Conservation (phyloP, 805 yeast species). For the Hanseniaspora clermontiae region DNA sequence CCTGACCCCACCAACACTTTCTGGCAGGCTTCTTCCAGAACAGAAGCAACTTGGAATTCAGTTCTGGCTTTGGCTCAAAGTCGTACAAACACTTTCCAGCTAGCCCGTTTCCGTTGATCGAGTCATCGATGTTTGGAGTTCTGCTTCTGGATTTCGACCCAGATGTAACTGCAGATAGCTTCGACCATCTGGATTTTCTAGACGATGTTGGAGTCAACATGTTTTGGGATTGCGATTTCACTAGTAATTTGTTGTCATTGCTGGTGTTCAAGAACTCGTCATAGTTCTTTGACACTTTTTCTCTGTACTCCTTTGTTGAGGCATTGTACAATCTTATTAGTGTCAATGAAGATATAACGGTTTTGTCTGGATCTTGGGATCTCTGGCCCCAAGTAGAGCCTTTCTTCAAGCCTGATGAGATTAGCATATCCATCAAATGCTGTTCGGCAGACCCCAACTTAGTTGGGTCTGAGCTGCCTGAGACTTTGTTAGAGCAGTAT, state of each 20-base stretch:
- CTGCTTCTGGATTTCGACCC: slow-evolving; percentile 42
- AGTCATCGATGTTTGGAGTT: slow-evolving; percentile 28
- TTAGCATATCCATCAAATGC: slow-evolving; percentile 87
- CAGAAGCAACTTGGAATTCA: slow-evolving; percentile 54
- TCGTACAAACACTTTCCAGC: slow-evolving; percentile 25
- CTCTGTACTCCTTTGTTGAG: slow-evolving; percentile 27
- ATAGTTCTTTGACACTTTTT: slow-evolving; percentile 17
- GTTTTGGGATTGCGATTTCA: background rate
- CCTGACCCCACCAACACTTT: slow-evolving; percentile 95
- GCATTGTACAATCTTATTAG: slow-evolving; percentile 31
- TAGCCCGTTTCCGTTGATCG: slow-evolving; percentile 11
- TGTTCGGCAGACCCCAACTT: slow-evolving; percentile 80
- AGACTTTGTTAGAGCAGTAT: slow-evolving; percentile 27
- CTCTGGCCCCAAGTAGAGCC: slow-evolving; percentile 77
- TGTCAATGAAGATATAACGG: slow-evolving; percentile 68
- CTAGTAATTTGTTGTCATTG: slow-evolving; percentile 20
- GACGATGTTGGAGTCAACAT: slow-evolving; percentile 12
- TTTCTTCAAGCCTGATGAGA: slow-evolving; percentile 67
- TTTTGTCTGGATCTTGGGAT: slow-evolving; percentile 72
- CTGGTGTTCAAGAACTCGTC: slow-evolving; percentile 13
- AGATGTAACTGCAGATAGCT: slow-evolving; percentile 49
- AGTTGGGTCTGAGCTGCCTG: slow-evolving; percentile 20
- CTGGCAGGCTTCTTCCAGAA: slow-evolving; percentile 98
- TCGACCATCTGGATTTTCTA: slow-evolving; percentile 45
- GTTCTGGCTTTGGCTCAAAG: slow-evolving; percentile 26